Conservation (phyloP, 208 protist genomes). For the Wallacemonas sp. region DNA sequence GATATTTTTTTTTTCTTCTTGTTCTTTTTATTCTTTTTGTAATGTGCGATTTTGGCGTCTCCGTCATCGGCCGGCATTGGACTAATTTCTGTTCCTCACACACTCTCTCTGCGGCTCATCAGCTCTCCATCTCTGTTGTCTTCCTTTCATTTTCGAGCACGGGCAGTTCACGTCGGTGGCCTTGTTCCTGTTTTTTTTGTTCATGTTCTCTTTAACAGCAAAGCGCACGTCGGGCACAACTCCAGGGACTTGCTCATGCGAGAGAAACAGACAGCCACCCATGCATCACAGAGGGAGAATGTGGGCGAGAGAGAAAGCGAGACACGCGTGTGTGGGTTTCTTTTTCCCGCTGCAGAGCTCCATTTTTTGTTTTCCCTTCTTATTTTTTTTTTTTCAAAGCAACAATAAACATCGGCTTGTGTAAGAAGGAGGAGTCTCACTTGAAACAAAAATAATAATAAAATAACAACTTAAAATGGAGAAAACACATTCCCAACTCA, state of each 20-base stretch:
- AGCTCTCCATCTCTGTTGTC: too few relatives aligned
- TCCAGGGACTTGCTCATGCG: too few relatives aligned
- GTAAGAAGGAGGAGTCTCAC: background rate
- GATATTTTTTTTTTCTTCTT: background rate
- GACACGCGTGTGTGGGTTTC: background rate
- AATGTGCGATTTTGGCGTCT: background rate
- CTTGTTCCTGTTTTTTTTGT: too few relatives aligned
- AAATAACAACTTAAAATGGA: slow-evolving; percentile 12
- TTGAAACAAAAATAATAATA: slow-evolving; percentile 15
- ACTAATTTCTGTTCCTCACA: background rate
- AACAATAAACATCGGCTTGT: background rate
- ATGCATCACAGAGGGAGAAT: too few relatives aligned
- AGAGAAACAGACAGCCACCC: too few relatives aligned
- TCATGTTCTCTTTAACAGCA: too few relatives aligned
- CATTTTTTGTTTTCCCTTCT: background rate
- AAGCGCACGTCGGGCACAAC: too few relatives aligned
- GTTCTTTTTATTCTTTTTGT: background rate
- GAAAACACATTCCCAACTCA: background rate
- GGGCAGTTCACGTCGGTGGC: too few relatives aligned
- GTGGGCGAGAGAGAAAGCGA: background rate
- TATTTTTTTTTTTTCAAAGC: slow-evolving; percentile 1
- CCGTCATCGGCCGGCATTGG: background rate
- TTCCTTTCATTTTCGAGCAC: too few relatives aligned
- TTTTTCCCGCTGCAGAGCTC: background rate
- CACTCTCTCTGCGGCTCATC: background rate